phyloP scores from a whole-genome alignment of 2,329 filamentous ascomycete genomes.

The Aspergillus ochraceus region DNA sequence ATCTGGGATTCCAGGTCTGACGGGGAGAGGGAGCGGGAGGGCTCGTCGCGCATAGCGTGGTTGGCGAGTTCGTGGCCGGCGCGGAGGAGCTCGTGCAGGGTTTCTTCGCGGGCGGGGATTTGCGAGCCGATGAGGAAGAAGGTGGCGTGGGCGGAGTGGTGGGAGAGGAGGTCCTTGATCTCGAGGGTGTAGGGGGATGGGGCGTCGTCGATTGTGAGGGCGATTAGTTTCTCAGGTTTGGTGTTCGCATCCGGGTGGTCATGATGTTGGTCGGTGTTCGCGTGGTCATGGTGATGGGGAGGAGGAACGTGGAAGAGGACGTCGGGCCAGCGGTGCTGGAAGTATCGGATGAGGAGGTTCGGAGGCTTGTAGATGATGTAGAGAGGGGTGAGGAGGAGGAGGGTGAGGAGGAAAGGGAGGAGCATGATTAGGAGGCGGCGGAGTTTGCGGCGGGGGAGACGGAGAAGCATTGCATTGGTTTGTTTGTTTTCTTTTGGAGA shows the following conservation, averaged over 20 bases:
- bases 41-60: slow-evolving; percentile 86
- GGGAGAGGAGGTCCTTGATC: slow-evolving; percentile 67
- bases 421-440: slow-evolving; percentile 32
- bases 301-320: slow-evolving; percentile 70
- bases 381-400: slow-evolving; percentile 41
- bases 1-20: slow-evolving; percentile 65
- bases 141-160: slow-evolving; percentile 70
- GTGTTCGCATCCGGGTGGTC: too few species aligned
- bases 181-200: slow-evolving; percentile 70
- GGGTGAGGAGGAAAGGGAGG: slow-evolving; percentile 36
- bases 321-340: slow-evolving; percentile 71
- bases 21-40: slow-evolving; percentile 62
- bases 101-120: slow-evolving; percentile 57
- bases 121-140: slow-evolving; percentile 89
- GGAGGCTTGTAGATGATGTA: slow-evolving; percentile 84
- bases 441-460: slow-evolving; percentile 18
- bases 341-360: slow-evolving; percentile 65
- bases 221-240: slow-evolving; percentile 61
- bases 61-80: slow-evolving; percentile 75
- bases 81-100: slow-evolving; percentile 59
- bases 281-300: slow-evolving; percentile 42
- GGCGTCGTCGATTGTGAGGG: slow-evolving; percentile 83
- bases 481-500: neutral
- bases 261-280: too few species aligned
- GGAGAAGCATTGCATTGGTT: slow-evolving; percentile 3